Conservation (phyloP, 352 stramenopile species). For the Phytophthora multivora region DNA sequence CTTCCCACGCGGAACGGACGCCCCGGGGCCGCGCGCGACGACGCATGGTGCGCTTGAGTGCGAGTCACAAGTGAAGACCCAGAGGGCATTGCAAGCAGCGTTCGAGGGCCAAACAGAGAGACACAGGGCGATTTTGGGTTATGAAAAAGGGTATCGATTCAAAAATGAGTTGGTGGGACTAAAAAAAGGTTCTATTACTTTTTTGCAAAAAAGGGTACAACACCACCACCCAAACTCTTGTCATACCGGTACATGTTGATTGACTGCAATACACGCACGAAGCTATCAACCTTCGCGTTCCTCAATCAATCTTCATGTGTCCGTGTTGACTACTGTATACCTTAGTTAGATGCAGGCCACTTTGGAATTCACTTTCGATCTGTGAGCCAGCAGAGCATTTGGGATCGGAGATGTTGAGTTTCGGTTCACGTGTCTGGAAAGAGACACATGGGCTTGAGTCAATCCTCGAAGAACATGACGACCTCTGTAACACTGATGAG, state of each 20-base stretch:
- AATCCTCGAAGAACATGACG: constrained; percentile 1
- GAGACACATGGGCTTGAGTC: background rate
- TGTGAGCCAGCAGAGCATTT: background rate
- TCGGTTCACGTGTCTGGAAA: background rate
- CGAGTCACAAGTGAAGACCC: constrained; percentile 38
- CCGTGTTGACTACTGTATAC: too few relatives aligned
- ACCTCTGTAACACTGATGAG: background rate
- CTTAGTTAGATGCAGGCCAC: too few relatives aligned
- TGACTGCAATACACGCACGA: too few relatives aligned
- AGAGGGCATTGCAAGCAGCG: constrained; percentile 17
- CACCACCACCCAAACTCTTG: too few relatives aligned
- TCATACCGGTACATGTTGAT: too few relatives aligned
- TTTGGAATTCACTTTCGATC: too few relatives aligned
- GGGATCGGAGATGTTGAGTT: background rate
- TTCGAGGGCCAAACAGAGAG: constrained; percentile 23
- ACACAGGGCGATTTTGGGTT: constrained; percentile 8
- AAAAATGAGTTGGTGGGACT: background rate
- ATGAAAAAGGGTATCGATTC: background rate
- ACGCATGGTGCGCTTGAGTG: constrained; percentile 25
- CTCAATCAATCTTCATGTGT: too few relatives aligned
- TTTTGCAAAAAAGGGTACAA: too few relatives aligned
- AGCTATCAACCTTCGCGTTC: too few relatives aligned
- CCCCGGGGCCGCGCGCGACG: constrained; percentile 1
- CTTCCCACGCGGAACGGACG: constrained; percentile 30
- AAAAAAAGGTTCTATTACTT: background rate